These are phyloP conservation scores for Gastrolobium bilobum DNA, from an alignment of 306 rosid species.

Conservation along the genomic window DNA sequence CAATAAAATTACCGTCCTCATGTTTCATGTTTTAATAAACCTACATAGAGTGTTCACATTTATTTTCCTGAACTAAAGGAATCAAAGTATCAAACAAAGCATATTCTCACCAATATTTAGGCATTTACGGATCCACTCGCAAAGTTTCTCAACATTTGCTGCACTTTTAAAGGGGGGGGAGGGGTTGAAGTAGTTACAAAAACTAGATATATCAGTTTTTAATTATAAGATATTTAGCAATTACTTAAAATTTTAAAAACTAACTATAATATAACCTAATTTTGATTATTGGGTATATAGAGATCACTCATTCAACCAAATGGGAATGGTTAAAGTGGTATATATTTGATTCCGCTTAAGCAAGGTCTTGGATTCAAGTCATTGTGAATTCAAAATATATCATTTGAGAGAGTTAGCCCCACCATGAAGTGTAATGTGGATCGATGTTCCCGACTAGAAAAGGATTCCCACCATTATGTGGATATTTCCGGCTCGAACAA, in stretches of 20 bases:
- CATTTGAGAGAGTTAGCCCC: too few relatives aligned
- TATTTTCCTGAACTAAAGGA: background rate
- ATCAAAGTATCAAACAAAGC: conserved; percentile 22
- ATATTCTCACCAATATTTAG: conserved; percentile 27
- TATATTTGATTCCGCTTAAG: too few relatives aligned
- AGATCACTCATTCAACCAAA: background rate
- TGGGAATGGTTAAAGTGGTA: too few relatives aligned
- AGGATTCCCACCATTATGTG: too few relatives aligned
- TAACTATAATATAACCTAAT: background rate
- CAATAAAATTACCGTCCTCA: conserved; percentile 26
- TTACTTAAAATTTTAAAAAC: background rate
- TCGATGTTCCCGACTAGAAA: too few relatives aligned
- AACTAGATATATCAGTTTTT: background rate
- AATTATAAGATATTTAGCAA: background rate
- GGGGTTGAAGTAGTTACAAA: background rate
- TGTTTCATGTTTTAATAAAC: conserved; percentile 22
- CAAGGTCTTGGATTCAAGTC: too few relatives aligned
- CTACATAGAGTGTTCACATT: background rate
- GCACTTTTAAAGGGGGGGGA: too few relatives aligned
- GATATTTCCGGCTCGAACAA: too few relatives aligned
- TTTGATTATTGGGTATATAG: background rate
- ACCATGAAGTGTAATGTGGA: too few relatives aligned
- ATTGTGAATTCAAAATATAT: too few relatives aligned
- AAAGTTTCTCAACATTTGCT: background rate
- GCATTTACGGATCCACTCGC: background rate